Percentiles rank a stretch among this genome's conserved stretches.
These are phyloP conservation scores for Biscogniauxia mediterranea DNA, from an alignment of 2,329 filamentous ascomycete genomes.

Conservation along the genomic window DNA sequence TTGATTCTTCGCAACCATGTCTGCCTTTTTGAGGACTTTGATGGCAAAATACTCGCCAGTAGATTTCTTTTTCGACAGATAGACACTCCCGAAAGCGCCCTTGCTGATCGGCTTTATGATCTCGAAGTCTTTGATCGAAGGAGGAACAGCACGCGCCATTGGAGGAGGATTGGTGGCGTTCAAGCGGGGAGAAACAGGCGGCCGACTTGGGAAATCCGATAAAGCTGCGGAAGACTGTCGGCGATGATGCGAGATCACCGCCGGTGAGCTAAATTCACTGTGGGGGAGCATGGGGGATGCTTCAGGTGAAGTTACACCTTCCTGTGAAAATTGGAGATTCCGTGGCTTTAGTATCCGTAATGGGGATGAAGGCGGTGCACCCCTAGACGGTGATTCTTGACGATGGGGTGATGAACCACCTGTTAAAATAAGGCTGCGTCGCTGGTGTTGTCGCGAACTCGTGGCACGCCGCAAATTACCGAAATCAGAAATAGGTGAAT, in stretches of 20 bases:
- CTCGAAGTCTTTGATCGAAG: constrained; percentile 98
- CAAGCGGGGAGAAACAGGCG: constrained; percentile 79
- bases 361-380: constrained; percentile 75
- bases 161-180: constrained; percentile 73
- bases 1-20: constrained; percentile 99
- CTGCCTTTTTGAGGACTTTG: constrained; percentile 98
- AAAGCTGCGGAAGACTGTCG: constrained; percentile 89
- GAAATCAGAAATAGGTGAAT: constrained; percentile 88
- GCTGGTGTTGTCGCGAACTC: constrained; percentile 79
- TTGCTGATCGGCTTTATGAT: constrained; percentile 99
- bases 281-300: constrained; percentile 83
- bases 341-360: constrained; percentile 83
- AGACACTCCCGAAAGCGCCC: constrained; percentile 96
- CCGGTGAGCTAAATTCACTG: constrained; percentile 78
- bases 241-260: constrained; percentile 66
- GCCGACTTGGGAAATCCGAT: constrained; percentile 63
- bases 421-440: constrained; percentile 81
- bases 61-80: constrained; percentile 96
- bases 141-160: constrained; percentile 83
- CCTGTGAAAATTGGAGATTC: constrained; percentile 54
- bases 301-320: constrained; percentile 77
- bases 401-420: constrained; percentile 75
- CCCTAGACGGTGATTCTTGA: constrained; percentile 83
- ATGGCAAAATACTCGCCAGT: constrained; percentile 98
- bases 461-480: constrained; percentile 71